These are phyloP conservation scores for Penicillium sp. DNA, from an alignment of 2,329 filamentous ascomycete genomes.

Conservation along the genomic window DNA sequence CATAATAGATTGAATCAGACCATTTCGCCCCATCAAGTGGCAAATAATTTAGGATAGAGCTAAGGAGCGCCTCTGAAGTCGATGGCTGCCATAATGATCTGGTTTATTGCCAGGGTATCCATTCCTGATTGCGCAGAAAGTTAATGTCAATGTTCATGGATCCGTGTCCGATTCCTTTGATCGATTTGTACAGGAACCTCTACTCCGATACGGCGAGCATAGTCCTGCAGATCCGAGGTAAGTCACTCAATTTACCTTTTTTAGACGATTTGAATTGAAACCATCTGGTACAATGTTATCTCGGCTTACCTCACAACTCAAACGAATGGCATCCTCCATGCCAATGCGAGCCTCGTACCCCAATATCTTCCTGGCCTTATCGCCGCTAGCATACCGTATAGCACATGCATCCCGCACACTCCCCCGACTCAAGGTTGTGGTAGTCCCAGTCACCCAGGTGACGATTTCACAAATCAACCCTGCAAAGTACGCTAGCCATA, in stretches of 20 bases:
- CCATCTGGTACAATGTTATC: background rate
- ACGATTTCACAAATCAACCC: constrained; percentile 49
- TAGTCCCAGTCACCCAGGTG: constrained; percentile 48
- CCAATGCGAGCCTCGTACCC: constrained; percentile 54
- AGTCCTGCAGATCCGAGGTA: constrained; percentile 27
- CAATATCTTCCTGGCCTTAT: constrained; percentile 52
- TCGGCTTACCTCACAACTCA: constrained; percentile 48
- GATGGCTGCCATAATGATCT: constrained; percentile 6
- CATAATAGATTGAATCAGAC: background rate
- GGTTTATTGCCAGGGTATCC: constrained; percentile 12
- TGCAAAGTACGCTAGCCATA: constrained; percentile 48
- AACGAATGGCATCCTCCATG: constrained; percentile 52
- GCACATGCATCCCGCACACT: constrained; percentile 56
- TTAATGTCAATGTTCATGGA: constrained; percentile 12
- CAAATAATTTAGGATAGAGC: constrained; percentile 5
- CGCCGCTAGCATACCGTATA: constrained; percentile 53
- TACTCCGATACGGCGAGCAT: constrained; percentile 31
- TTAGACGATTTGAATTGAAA: background rate
- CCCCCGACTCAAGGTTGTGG: constrained; percentile 52
- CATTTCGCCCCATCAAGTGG: constrained; percentile 1
- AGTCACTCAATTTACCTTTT: background rate
- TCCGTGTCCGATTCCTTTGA: constrained; percentile 3
- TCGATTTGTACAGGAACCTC: background rate
- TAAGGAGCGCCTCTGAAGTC: constrained; percentile 8
- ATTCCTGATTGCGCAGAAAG: constrained; percentile 6